These are phyloP conservation scores for Teunomyces funiuensis DNA, from an alignment of 805 yeast genomes.

Conservation along the genomic window DNA sequence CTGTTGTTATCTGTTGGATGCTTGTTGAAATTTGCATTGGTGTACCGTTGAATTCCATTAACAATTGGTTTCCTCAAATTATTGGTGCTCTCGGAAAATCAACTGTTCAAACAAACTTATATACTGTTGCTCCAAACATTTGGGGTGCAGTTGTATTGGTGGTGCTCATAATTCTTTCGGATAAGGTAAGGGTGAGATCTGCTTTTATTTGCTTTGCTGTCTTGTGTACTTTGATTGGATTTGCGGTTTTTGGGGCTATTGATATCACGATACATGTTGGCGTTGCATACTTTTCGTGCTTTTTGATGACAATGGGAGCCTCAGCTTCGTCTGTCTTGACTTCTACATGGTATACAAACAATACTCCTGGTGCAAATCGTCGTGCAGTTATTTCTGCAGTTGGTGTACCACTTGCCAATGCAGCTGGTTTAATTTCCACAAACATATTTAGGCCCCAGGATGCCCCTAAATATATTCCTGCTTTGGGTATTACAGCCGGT, in stretches of 20 bases:
- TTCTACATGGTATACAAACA: constrained; percentile 52
- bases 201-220: constrained; percentile 39
- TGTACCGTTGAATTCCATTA: constrained; percentile 49
- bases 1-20: constrained; percentile 46
- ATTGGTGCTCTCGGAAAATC: constrained; percentile 38
- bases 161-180: constrained; percentile 41
- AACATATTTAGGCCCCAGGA: constrained; percentile 32
- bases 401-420: constrained; percentile 38
- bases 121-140: constrained; percentile 49
- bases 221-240: constrained; percentile 42
- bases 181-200: constrained; percentile 38
- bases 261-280: constrained; percentile 39
- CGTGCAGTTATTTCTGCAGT: constrained; percentile 48
- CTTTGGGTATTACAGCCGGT: constrained; percentile 31
- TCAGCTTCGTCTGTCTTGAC: constrained; percentile 50
- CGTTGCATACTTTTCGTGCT: constrained; percentile 44
- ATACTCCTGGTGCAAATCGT: constrained; percentile 46
- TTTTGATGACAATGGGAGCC: constrained; percentile 50
- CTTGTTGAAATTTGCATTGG: constrained; percentile 45
- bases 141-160: constrained; percentile 47
- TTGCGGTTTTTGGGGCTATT: constrained; percentile 46
- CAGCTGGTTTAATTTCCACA: constrained; percentile 32
- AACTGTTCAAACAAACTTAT: constrained; percentile 40
- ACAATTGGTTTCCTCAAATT: constrained; percentile 52
- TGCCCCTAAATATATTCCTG: constrained; percentile 33